These are phyloP conservation scores for Echria macrotheca DNA, from an alignment of 495 filamentous ascomycete species.

Conservation along the genomic window DNA sequence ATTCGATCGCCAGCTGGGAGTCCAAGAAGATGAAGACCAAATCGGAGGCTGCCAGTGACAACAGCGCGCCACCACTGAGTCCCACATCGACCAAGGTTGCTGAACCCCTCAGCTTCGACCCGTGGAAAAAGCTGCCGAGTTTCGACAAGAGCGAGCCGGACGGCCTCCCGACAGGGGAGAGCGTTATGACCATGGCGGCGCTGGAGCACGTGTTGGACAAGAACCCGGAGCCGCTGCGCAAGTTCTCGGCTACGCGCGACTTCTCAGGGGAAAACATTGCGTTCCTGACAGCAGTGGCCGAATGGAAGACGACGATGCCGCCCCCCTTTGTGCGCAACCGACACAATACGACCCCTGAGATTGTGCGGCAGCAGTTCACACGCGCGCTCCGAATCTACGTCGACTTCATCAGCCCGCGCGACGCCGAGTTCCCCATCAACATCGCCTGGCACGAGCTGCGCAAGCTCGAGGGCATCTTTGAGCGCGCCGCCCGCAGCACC, in stretches of 20 bases:
- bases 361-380: slow-evolving; percentile 41
- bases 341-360: slow-evolving; percentile 15
- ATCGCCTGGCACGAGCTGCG: slow-evolving; percentile 37
- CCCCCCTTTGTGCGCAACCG: slow-evolving; percentile 16
- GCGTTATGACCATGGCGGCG: slow-evolving; percentile 52
- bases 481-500: slow-evolving; percentile 23
- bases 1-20: slow-evolving; percentile 28
- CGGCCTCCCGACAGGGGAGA: slow-evolving; percentile 26
- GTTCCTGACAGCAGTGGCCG: slow-evolving; percentile 53
- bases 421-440: slow-evolving; percentile 60
- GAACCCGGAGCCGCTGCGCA: slow-evolving; percentile 50
- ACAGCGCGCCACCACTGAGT: slow-evolving; percentile 9
- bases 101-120: slow-evolving; percentile 14
- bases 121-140: slow-evolving; percentile 23
- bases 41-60: slow-evolving; percentile 6
- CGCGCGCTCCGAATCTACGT: slow-evolving; percentile 53
- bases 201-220: slow-evolving; percentile 53
- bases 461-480: slow-evolving; percentile 28
- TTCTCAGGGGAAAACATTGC: slow-evolving; percentile 66
- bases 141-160: slow-evolving; percentile 16
- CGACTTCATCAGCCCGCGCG: slow-evolving; percentile 48
- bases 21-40: slow-evolving; percentile 19
- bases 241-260: slow-evolving; percentile 57
- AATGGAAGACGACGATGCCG: slow-evolving; percentile 44
- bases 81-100: slow-evolving; percentile 22